Base-by-base conservation (phyloP, 129 eudicot genomes). In the Smallanthus sonchifolius region DNA sequence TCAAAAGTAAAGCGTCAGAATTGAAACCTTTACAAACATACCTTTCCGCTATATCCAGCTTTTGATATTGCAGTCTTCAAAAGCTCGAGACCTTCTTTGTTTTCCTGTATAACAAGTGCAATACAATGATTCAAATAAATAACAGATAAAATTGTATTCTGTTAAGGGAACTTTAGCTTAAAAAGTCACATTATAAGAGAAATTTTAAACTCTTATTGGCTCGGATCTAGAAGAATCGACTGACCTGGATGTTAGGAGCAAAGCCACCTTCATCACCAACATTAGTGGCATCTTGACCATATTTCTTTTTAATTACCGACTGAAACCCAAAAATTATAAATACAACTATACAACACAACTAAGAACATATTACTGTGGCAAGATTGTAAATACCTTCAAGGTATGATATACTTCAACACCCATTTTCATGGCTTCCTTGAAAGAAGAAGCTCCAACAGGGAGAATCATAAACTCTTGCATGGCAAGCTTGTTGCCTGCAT, bases 231-330 rank as follows among this genome's bases (percentile, higher is more conserved):
- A 47, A 62, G 9, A 70, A 8, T 30, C 13, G 2, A 35, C 81
- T 52, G 54, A 82, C 85, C 78, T 82, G 86, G 51, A 85, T 85
- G 69, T 85, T 85, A 13, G 89, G 89, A 75, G 89, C 89, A 76
- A 85, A 85, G 48, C 89, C 89, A 82, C 89, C 89, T 69, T 85
- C 89, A 82, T 85, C 89, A 68, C 85, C 85, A 82, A 82, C 86
- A 68, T 82, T 85, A 14, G 89, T 85, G 42, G 86, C 89, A 82
- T 85, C 86, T 74, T 82, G 89, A 11, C 89, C 89, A 48, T 85
- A 85, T 60, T 85, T 85, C 84, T 82, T 85, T 56, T 85, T 82
- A n/a, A 85, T 82, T 9, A 82, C 86, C 14, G 84, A 69, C 89
- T 84, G 85, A n/a, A 69, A 79, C n/a, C 14, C 48, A 66, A 51